Evolutionary conservation across 257 asterid species (phyloP), one percentile per base, ranked within the genome.

Genomic region (Echium plantagineum): DNA sequence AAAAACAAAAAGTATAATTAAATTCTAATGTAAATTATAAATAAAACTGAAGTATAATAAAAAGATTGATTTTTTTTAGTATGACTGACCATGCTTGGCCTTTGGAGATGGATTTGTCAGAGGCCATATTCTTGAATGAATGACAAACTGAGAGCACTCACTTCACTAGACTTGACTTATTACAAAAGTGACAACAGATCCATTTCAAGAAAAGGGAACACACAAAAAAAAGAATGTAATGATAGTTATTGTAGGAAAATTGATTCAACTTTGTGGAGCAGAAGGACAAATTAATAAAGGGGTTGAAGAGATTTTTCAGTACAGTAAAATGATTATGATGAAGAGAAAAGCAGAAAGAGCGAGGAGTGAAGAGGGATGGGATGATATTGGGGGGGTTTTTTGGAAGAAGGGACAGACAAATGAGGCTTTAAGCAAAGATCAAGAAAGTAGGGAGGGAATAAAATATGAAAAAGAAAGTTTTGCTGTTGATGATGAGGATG

Each of bases 61-160:
- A 26, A 46, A 30, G 21, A 21, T 15, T 9, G 17, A 67, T 15
- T 52, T 49, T 28, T 30, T 58, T 22, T 10, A 10, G 26, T 24
- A 28, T 3, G 49, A 15, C 79, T 80, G 67, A 89, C 97, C 95
- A 87, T 64, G 98, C 98, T 76, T 88, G 98, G 59, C 96, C 98
- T 83, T 85, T 87, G 69, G 95, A 62, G 52, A 68, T 73, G 62
- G 88, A 80, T 67, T 76, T 83, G 30, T 83, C 90, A 51, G 84
- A 62, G 15, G 85, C 86, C 98, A 90, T 87, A 21, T 32, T 74
- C 56, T n/a, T 31, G 5, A 30, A 28, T 28, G 32, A 28, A 28
- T 28, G 32, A 28, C 32, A 9, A 57, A 56, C 52, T 57, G 51
- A 22, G 66, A 52, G 9, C 15, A 7, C 6, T 10, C 18, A 53